Evolutionary conservation across 257 asterid species (phyloP).

Genomic region (Fraxinus quadrangulata): DNA sequence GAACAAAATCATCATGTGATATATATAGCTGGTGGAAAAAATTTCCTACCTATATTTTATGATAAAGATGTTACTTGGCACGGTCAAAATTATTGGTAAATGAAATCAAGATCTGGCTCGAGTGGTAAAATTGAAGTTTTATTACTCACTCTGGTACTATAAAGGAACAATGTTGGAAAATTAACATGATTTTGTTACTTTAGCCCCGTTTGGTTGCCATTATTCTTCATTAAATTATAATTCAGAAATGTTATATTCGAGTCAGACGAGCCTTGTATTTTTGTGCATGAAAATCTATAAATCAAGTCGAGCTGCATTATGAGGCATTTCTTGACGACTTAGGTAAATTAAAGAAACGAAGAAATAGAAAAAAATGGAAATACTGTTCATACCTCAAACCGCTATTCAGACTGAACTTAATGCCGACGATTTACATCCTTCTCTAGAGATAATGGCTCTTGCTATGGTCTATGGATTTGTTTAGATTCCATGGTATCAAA

Average conservation of each 20-base stretch:
- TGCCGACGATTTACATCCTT: not conserved
- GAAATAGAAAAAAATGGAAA: not conserved
- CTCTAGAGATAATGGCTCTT: constrained; percentile 30
- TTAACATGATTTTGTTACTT: not conserved
- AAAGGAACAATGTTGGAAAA: no score
- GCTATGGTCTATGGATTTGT: constrained; percentile 21
- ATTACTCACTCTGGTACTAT: no score
- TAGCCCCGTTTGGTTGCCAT: no score
- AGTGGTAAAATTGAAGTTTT: no score
- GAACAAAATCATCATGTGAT: not conserved
- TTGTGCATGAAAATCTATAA: constrained; percentile 51
- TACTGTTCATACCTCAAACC: not conserved
- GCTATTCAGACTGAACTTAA: not conserved
- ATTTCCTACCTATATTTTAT: no score
- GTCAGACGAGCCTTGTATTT: no score
- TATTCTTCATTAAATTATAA: no score
- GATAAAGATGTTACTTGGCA: not conserved
- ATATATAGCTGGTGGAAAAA: no score
- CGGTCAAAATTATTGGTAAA: not conserved
- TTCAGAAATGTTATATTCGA: no score
- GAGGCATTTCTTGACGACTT: constrained; percentile 53
- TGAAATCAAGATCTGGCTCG: no score
- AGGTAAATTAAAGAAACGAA: constrained; percentile 37
- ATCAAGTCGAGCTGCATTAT: constrained; percentile 51
- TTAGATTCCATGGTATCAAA: constrained; percentile 22